Base-by-base conservation (phyloP, 345 rosid species). In the Orychophragmus violaceus region DNA sequence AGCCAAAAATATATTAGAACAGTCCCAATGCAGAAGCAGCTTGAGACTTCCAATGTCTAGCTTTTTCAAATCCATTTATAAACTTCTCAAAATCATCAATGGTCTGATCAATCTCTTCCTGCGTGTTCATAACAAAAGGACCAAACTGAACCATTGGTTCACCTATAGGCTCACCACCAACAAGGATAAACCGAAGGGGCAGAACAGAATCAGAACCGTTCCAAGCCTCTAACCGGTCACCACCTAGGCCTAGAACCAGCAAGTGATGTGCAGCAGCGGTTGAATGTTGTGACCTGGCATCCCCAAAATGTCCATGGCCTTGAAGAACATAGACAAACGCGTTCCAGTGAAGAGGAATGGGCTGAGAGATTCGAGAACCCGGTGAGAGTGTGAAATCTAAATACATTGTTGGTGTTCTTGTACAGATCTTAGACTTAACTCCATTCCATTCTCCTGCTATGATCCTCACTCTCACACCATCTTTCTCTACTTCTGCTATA, bases 381-480 rank as follows among this genome's bases (percentile, higher is more conserved):
- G 89, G 90, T 1, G 80, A 77, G 1, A 91, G 83, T 23, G 88
- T 84, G 79, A 92, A 89, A 29, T 92, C 98, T 69, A 92, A 49
- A 76, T 84, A 92, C 93, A 92, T 85, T 30, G 98, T 85, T n/a
- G 98, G 98, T 18, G 98, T 92, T 45, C 85, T 83, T 29, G 98
- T 87, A 64, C 82, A 85, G 67, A 92, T 59, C 28, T 84, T 85
- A 55, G 96, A 89, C 71, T 80, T 83, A 2, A 70, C 64, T 23
- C 98, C 95, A 36, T 89, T 70, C 37, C 95, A 81, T 69, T 89
- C 98, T 13, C 98, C 98, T 1, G 98, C 96, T 78, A 89, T 84
- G 4, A 89, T 83, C 27, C 89, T 77, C 18, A 92, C 98, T 25
- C 77, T 77, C 37, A 84, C 78, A 16, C 95, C 98, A 1, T 87